A percentile compares a stretch with the other conserved stretches of the same genome.
phyloP scores from a whole-genome alignment of 2,329 filamentous ascomycete genomes.

The Xylaria hypoxylon region DNA sequence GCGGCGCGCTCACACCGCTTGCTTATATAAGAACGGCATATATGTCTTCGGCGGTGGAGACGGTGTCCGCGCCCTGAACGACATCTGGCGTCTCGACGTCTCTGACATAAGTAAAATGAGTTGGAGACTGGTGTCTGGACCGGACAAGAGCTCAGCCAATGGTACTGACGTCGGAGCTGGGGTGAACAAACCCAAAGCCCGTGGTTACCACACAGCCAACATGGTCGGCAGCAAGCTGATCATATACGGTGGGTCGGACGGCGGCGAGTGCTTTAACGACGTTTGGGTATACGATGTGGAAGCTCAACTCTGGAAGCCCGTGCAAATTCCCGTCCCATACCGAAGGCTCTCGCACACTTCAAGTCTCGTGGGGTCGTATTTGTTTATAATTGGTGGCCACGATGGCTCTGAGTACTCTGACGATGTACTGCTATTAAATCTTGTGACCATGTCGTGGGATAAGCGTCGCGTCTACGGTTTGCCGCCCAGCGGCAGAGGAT shows the following conservation, averaged over 20 bases:
- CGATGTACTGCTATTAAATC: constrained; percentile 75
- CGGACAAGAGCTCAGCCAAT: constrained; percentile 37
- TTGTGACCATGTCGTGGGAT: constrained; percentile 81
- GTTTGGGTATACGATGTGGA: constrained; percentile 80
- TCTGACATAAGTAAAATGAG: constrained; percentile 74
- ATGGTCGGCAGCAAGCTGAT: constrained; percentile 79
- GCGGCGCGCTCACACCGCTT: constrained; percentile 76
- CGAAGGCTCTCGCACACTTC: constrained; percentile 75
- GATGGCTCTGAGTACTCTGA: constrained; percentile 77
- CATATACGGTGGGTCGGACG: constrained; percentile 76
- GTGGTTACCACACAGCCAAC: constrained; percentile 78
- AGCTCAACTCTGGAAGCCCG: constrained; percentile 67
- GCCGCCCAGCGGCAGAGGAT: constrained; percentile 72
- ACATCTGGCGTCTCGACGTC: constrained; percentile 79
- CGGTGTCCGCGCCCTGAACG: constrained; percentile 76
- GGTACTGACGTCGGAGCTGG: constrained; percentile 35
- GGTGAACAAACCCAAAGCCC: constrained; percentile 66
- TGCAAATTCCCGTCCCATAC: constrained; percentile 70
- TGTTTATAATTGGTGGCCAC: constrained; percentile 77
- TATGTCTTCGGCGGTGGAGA: constrained; percentile 80
- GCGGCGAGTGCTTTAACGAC: constrained; percentile 77
- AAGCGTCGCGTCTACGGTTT: constrained; percentile 72
- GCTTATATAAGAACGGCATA: constrained; percentile 76
- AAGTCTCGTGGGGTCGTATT: constrained; percentile 75
- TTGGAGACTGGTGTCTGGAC: constrained; percentile 72